Conservation (phyloP, 78 protist genomes). For the Dictyostelium purpureum region DNA sequence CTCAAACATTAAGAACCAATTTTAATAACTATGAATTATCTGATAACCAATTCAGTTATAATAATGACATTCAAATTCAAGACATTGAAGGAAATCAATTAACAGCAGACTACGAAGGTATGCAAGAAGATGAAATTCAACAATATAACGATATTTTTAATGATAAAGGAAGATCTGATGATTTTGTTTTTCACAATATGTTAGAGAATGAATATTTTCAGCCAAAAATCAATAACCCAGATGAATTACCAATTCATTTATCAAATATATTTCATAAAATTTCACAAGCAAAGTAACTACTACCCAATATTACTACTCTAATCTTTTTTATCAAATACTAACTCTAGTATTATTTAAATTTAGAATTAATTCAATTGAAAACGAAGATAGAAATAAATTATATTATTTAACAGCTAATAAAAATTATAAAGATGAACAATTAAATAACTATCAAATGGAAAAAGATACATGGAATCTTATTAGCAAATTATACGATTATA, state of each 20-base stretch:
- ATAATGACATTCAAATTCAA: not conserved
- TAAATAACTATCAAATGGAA: constrained; percentile 14
- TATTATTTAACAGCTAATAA: constrained; percentile 44
- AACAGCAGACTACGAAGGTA: not conserved
- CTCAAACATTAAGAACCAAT: not conserved
- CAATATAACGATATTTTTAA: not conserved
- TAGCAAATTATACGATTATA: constrained; percentile 18
- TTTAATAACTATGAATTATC: not conserved
- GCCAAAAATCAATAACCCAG: not conserved
- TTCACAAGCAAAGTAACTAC: constrained; percentile 38
- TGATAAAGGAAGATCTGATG: constrained; percentile 31
- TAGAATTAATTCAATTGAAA: constrained; percentile 31
- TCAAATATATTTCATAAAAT: not conserved
- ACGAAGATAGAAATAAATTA: constrained; percentile 16
- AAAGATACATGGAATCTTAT: constrained; percentile 64
- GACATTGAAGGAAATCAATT: not conserved
- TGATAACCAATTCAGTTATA: not conserved
- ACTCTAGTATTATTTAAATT: not conserved
- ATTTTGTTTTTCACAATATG: constrained; percentile 12
- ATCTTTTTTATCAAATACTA: not conserved
- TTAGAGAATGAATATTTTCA: constrained; percentile 9
- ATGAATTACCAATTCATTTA: not conserved
- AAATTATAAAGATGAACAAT: constrained; percentile 27
- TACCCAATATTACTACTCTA: not conserved
- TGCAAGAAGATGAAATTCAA: not conserved